Evolutionary conservation across 148 eudicot species (phyloP).

Genomic region (Limonium bicolor): DNA sequence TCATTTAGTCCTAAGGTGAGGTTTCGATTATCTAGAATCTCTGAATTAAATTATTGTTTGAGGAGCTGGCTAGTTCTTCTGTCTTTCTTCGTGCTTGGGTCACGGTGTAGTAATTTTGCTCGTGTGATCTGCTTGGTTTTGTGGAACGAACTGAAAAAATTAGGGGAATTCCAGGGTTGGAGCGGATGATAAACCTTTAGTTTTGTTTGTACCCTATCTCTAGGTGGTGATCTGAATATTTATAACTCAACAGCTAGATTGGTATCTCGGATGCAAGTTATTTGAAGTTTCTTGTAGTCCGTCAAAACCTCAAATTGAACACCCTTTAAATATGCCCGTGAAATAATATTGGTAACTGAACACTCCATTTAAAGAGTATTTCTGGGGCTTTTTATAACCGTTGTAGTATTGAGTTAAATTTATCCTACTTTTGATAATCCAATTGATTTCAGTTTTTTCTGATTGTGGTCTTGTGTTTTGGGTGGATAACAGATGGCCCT

Average conservation of each 20-base stretch:
- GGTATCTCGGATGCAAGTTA: too few relatives aligned
- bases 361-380: too few relatives aligned
- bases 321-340: too few relatives aligned
- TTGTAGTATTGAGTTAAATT: not conserved
- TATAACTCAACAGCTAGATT: too few relatives aligned
- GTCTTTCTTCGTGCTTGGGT: not conserved
- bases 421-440: not conserved
- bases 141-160: too few relatives aligned
- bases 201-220: too few relatives aligned
- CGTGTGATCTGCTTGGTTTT: not conserved
- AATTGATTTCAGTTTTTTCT: not conserved
- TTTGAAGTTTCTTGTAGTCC: too few relatives aligned
- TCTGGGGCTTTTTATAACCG: not conserved
- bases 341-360: too few relatives aligned
- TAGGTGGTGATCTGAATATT: too few relatives aligned
- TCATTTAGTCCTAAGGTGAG: constrained; percentile 26
- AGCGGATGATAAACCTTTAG: not conserved
- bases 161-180: not conserved
- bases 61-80: too few relatives aligned
- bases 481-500: constrained; percentile 22
- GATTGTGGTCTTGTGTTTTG: not conserved
- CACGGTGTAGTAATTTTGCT: not conserved
- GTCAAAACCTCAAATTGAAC: too few relatives aligned
- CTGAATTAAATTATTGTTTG: too few relatives aligned
- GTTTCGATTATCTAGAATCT: not conserved